These are phyloP conservation scores for Asterella californica DNA, from an alignment of 225 moss, liverwort and hornwort genomes.

Conservation along the genomic window DNA sequence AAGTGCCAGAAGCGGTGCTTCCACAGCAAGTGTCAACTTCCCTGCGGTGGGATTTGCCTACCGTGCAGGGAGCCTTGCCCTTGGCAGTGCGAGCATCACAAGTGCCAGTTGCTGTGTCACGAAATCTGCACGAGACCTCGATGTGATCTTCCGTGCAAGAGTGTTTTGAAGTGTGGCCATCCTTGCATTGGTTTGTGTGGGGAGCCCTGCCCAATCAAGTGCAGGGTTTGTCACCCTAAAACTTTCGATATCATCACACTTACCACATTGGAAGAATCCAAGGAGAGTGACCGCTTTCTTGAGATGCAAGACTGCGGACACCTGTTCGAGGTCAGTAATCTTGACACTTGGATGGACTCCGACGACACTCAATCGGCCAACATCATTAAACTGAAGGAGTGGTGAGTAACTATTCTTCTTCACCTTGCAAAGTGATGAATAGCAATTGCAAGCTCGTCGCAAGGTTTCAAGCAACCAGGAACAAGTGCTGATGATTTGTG, in stretches of 20 bases:
- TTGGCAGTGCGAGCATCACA: too few relatives aligned
- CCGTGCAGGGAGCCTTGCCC: too few relatives aligned
- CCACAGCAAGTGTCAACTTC: constrained; percentile 31
- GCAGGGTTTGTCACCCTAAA: too few relatives aligned
- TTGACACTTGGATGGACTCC: constrained; percentile 48
- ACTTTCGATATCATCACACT: constrained; percentile 36
- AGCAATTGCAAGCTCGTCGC: background rate
- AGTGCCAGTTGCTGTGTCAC: too few relatives aligned
- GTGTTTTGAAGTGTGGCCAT: too few relatives aligned
- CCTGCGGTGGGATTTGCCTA: constrained; percentile 29
- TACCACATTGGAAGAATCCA: constrained; percentile 30
- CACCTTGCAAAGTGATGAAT: background rate
- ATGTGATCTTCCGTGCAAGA: too few relatives aligned
- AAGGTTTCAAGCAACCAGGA: background rate
- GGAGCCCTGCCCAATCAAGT: too few relatives aligned
- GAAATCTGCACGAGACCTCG: too few relatives aligned
- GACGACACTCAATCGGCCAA: background rate
- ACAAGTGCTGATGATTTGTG: background rate
- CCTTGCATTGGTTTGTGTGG: too few relatives aligned
- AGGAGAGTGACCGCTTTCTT: constrained; percentile 33
- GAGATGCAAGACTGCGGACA: too few relatives aligned
- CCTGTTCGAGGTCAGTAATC: too few relatives aligned
- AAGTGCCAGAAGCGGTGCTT: constrained; percentile 38
- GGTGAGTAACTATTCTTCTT: constrained; percentile 25
- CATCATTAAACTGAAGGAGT: constrained; percentile 38